Evolutionary conservation across 2,329 filamentous ascomycete genomes (phyloP).

Genomic region (Colletotrichum navitas): DNA sequence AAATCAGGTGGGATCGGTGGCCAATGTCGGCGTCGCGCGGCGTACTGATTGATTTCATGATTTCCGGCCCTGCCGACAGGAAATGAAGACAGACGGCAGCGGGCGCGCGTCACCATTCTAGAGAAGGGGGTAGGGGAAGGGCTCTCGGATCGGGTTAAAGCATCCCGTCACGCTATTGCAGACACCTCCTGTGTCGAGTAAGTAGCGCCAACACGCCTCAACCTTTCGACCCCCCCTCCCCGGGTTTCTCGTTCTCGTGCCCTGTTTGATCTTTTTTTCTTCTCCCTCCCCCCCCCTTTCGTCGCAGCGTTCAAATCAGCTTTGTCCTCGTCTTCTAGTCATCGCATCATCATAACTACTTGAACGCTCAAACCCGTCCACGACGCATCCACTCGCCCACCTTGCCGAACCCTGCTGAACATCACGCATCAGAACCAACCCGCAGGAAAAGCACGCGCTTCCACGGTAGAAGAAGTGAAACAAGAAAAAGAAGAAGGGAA

Average conservation of each 20-base stretch:
- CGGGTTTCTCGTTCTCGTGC: not conserved
- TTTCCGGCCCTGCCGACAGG: constrained; percentile 13
- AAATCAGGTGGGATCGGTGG: not conserved
- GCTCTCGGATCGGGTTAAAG: constrained; percentile 18
- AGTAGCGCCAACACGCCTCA: constrained; percentile 10
- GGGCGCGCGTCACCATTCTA: too few species aligned
- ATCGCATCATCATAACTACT: not conserved
- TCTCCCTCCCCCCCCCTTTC: not conserved
- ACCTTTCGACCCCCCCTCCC: not conserved
- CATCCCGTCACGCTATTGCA: constrained; percentile 5
- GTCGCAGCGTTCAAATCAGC: not conserved
- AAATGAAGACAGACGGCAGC: constrained; percentile 8
- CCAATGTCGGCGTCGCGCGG: constrained; percentile 17
- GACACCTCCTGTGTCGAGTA: constrained; percentile 6
- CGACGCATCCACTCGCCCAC: not conserved
- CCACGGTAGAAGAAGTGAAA: not conserved
- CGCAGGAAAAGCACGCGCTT: not conserved
- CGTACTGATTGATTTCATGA: constrained; percentile 25
- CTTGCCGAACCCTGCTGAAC: constrained; percentile 7
- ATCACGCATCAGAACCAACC: constrained; percentile 1
- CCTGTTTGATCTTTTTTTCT: not conserved
- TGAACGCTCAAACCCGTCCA: constrained; percentile 25
- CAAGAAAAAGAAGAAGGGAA: too few species aligned
- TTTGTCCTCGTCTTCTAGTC: not conserved
- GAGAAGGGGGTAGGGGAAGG: too few species aligned